Base-by-base conservation (phyloP, 257 asterid species). In the Nicotiana tomentosiformis region DNA sequence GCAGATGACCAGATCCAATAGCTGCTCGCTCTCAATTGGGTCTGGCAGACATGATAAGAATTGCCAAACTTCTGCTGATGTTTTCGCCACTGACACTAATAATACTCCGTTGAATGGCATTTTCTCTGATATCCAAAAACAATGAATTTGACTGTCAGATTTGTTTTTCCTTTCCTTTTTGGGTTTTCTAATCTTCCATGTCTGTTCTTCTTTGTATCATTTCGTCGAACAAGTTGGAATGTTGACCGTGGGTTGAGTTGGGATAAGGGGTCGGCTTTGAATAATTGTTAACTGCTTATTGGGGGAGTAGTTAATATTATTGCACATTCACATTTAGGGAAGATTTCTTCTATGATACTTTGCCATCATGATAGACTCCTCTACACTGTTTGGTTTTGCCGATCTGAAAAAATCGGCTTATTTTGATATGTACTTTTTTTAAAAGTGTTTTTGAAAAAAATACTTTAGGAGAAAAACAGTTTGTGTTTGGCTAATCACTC, bases 81-180 rank as follows among this genome's bases (percentile, higher is more conserved):
- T 20, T 15, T 51, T 80, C 11, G 91, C 90, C 82, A 86, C 82
- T 18, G 88, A 85, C 80, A 49, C 87, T 76, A 90, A 39, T 64
- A 90, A 17, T 7, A 67, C 85, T 14, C 84, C 29, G 90, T 88
- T 90, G 80, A 90, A 90, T 29, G 91, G 90, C 90, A 88, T 90
- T 66, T 43, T 72, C 43, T 66, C 5, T 35, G 29, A 33, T 20
- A 43, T 43, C 51, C 51, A 8, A 43, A 43, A 43, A 8, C 72
- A 17, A 15, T 16, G 6, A 32, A 23, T 55, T 57, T 26, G 67
- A 49, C 10, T 65, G 18, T 39, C 64, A 4, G 58, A 26, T 17
- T 20, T 26, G 26, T 46, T 15, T 10, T 3, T 11, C 60, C 35
- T 17, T 23, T 33, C 10, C 14, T 11, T 12, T 67, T 68, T 18